These are phyloP conservation scores for Penicillium herquei DNA, from an alignment of 495 filamentous ascomycete species.

Conservation along the genomic window DNA sequence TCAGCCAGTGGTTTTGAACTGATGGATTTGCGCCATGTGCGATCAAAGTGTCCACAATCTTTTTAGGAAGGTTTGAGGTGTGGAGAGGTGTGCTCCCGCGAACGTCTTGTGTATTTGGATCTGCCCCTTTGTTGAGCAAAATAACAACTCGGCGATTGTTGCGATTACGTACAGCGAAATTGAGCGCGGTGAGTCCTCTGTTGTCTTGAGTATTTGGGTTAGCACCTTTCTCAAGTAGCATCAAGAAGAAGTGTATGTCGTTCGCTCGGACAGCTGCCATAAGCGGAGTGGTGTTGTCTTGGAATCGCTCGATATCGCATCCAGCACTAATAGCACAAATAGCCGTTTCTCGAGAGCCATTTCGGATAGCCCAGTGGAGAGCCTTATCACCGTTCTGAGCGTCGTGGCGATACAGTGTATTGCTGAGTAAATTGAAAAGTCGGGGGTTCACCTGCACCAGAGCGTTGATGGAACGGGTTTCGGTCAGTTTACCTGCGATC, in stretches of 20 bases:
- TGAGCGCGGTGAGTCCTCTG: neutral
- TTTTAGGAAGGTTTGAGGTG: neutral
- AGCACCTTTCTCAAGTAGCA: neutral
- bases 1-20: too few relatives aligned
- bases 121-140: neutral
- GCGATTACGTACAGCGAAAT: neutral
- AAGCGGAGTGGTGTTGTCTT: neutral
- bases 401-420: neutral
- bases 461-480: neutral
- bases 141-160: neutral
- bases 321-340: neutral
- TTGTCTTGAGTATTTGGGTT: neutral
- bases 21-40: too few relatives aligned
- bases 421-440: neutral
- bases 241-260: neutral
- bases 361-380: neutral
- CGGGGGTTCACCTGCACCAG: neutral
- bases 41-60: too few relatives aligned
- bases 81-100: neutral
- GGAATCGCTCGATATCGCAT: neutral
- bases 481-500: neutral
- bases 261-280: neutral
- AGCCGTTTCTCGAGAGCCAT: neutral
- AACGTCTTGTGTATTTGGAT: neutral
- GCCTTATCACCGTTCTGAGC: neutral